Percentiles rank a stretch among this genome's conserved stretches.
Evolutionary conservation across 148 eudicot genomes (phyloP).

Genomic region (Beta vulgaris): DNA sequence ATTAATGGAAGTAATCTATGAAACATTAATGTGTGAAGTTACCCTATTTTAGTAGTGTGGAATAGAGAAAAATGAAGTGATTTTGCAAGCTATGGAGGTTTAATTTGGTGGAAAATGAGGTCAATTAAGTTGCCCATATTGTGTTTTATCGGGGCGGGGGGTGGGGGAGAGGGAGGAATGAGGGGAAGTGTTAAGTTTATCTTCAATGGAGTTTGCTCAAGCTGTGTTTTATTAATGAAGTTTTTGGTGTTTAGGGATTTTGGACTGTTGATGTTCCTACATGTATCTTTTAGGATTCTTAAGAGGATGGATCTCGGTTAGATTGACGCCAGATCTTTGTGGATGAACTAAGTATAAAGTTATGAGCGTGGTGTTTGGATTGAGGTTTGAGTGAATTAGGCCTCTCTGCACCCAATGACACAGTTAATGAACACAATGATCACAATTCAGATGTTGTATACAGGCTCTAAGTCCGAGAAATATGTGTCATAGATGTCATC

Average conservation of each 20-base stretch:
- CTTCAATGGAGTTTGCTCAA: no score
- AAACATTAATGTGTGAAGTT: neutral
- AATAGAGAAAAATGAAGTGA: neutral
- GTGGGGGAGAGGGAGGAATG: no score
- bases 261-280: neutral
- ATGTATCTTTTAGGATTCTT: neutral
- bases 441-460: neutral
- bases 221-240: no score
- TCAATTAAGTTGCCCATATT: no score
- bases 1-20: neutral
- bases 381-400: neutral
- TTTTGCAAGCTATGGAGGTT: neutral
- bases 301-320: neutral
- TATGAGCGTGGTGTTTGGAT: neutral
- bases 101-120: no score
- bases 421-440: neutral
- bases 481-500: neutral
- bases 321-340: neutral
- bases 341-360: neutral
- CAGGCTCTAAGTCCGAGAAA: neutral
- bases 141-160: no score
- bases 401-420: neutral
- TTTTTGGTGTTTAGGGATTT: no score
- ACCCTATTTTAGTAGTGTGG: neutral
- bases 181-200: no score